Evolutionary conservation across 148 eudicot species (phyloP).

Genomic region (Cornus suecica): DNA sequence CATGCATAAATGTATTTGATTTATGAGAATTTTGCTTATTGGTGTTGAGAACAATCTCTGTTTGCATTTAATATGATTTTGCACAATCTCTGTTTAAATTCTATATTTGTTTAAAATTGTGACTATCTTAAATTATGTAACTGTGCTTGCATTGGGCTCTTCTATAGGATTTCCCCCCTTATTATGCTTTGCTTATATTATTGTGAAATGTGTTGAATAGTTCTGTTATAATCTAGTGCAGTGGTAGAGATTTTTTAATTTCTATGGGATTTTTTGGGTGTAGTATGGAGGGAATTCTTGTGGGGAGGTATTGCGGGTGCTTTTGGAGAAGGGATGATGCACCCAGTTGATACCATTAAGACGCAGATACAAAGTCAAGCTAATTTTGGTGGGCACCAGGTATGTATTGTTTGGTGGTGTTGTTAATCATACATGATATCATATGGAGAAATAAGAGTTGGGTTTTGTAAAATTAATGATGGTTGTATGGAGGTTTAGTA

Average conservation of each 20-base stretch:
- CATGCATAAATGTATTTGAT: no score
- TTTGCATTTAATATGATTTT: no score
- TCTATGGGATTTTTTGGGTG: slow-evolving; percentile 20
- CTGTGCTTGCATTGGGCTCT: no score
- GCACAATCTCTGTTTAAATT: no score
- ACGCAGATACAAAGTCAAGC: slow-evolving; percentile 89
- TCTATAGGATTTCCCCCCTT: no score
- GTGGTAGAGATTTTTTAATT: not conserved
- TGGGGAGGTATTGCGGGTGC: slow-evolving; percentile 95
- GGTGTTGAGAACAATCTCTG: no score
- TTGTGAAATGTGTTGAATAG: no score
- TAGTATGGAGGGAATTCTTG: slow-evolving; percentile 86
- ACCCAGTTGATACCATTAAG: slow-evolving; percentile 87
- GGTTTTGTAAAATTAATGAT: not conserved
- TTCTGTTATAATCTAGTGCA: not conserved
- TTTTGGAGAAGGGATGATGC: slow-evolving; percentile 94
- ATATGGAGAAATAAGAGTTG: not conserved
- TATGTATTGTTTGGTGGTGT: slow-evolving; percentile 9
- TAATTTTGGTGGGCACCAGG: slow-evolving; percentile 60
- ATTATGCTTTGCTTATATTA: no score
- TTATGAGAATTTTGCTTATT: no score
- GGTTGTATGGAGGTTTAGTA: not conserved
- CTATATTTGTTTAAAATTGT: no score
- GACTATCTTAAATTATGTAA: no score
- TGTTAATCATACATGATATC: not conserved